Evolutionary conservation across 2,329 filamentous ascomycete genomes (phyloP).

Genomic region (Byssoonygena ceratinophila): DNA sequence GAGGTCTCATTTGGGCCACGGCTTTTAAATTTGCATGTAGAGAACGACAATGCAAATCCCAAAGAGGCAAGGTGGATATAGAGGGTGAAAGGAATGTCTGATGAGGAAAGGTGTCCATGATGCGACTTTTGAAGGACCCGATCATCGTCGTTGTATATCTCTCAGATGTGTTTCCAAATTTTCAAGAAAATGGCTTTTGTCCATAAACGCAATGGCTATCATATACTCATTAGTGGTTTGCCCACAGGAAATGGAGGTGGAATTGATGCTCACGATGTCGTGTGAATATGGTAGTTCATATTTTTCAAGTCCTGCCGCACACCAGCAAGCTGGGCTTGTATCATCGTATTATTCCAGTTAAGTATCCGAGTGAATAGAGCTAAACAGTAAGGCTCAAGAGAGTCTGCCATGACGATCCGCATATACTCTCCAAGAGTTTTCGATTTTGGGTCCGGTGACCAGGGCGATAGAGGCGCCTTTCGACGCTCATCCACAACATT

Average conservation of each 20-base stretch:
- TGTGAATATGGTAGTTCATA: conserved; percentile 13
- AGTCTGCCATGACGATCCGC: conserved; percentile 20
- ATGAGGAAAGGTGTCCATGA: background rate
- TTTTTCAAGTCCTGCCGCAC: conserved; percentile 15
- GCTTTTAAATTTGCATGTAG: no score
- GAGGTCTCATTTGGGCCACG: no score
- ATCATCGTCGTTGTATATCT: no score
- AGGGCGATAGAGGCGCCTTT: conserved; percentile 31
- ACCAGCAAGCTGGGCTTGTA: conserved; percentile 14
- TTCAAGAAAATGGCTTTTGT: conserved; percentile 14
- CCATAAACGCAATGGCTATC: conserved; percentile 13
- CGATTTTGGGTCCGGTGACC: conserved; percentile 14
- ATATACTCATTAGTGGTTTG: background rate
- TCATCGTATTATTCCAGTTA: conserved; percentile 18
- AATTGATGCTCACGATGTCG: conserved; percentile 7
- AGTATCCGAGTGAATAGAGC: conserved; percentile 21
- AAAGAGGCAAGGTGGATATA: no score
- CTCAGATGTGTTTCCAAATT: no score
- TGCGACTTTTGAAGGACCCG: background rate
- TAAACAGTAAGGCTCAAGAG: conserved; percentile 21
- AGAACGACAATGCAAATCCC: no score
- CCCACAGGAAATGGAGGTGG: background rate
- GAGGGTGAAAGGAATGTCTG: background rate
- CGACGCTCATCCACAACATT: conserved; percentile 34
- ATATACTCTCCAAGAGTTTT: conserved; percentile 18